phyloP scores from a whole-genome alignment of 2,329 filamentous ascomycete genomes.

The Trichoderma gracile region DNA sequence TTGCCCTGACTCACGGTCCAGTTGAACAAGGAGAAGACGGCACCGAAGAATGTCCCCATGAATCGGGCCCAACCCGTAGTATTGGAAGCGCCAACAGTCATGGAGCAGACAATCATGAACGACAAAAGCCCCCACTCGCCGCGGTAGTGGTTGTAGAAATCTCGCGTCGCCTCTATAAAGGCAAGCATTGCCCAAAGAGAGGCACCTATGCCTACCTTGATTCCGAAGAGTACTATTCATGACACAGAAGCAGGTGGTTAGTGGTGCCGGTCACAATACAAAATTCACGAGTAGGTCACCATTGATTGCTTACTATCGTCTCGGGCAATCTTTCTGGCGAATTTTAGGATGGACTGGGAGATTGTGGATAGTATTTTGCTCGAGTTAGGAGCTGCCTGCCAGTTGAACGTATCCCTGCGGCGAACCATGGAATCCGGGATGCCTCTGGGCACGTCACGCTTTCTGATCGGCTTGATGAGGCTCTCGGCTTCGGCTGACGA shows the following conservation, averaged over 20 bases:
- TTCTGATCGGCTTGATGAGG: slow-evolving; percentile 45
- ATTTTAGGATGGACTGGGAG: slow-evolving; percentile 46
- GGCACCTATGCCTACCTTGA: slow-evolving; percentile 87
- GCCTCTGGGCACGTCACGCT: slow-evolving; percentile 50
- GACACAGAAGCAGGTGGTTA: slow-evolving; percentile 2
- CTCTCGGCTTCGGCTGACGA: slow-evolving; percentile 39
- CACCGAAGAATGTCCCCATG: slow-evolving; percentile 77
- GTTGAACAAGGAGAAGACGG: slow-evolving; percentile 67
- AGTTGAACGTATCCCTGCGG: slow-evolving; percentile 50
- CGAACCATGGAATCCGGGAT: slow-evolving; percentile 51
- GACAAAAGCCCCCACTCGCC: slow-evolving; percentile 94
- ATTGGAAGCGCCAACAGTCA: slow-evolving; percentile 91
- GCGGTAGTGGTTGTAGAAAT: slow-evolving; percentile 77
- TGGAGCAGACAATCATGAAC: slow-evolving; percentile 93
- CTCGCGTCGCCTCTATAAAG: slow-evolving; percentile 72
- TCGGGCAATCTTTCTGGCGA: slow-evolving; percentile 46
- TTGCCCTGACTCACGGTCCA: slow-evolving; percentile 76
- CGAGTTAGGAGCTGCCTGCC: slow-evolving; percentile 48
- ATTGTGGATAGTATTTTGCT: slow-evolving; percentile 43
- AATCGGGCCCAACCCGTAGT: slow-evolving; percentile 83
- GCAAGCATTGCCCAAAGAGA: slow-evolving; percentile 80
- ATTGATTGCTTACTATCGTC: slow-evolving; percentile 48
- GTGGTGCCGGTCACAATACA: neutral
- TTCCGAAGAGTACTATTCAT: slow-evolving; percentile 64
- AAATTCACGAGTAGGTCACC: no score